Conservation (phyloP, 2,329 filamentous ascomycete genomes). For the Calonectria crousiana region DNA sequence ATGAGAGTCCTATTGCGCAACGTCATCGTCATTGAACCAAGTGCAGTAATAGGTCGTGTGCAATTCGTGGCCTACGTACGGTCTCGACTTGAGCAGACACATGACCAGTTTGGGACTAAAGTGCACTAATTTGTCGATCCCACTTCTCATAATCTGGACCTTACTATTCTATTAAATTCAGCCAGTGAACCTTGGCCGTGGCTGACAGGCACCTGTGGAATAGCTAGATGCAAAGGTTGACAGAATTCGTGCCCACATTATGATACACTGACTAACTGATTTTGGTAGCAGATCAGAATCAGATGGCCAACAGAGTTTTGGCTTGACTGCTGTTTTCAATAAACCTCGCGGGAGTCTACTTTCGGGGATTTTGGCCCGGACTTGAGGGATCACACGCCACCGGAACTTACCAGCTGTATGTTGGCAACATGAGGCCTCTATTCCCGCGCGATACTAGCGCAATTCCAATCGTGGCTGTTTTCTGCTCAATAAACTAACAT, state of each 20-base stretch:
- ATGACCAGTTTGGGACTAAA: no score
- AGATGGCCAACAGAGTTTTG: neutral
- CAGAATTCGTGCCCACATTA: neutral
- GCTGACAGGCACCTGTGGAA: neutral
- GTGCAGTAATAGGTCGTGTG: neutral
- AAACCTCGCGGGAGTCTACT: neutral
- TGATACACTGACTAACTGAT: neutral
- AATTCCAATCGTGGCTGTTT: neutral
- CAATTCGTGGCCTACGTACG: neutral
- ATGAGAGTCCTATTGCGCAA: neutral
- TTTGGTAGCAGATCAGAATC: neutral
- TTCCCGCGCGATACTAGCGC: neutral
- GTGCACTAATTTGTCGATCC: no score
- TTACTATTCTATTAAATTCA: neutral
- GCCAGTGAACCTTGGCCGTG: neutral
- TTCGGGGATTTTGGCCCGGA: neutral
- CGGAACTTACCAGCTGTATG: neutral
- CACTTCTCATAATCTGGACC: neutral
- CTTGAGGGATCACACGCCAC: neutral
- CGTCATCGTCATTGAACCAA: neutral
- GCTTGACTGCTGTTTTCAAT: neutral
- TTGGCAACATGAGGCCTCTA: neutral
- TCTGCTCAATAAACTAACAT: neutral
- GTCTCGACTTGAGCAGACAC: no score
- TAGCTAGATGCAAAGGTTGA: neutral